Evolutionary conservation across 2,329 filamentous ascomycete genomes (phyloP).

Genomic region (Cyclaneusma minus): DNA sequence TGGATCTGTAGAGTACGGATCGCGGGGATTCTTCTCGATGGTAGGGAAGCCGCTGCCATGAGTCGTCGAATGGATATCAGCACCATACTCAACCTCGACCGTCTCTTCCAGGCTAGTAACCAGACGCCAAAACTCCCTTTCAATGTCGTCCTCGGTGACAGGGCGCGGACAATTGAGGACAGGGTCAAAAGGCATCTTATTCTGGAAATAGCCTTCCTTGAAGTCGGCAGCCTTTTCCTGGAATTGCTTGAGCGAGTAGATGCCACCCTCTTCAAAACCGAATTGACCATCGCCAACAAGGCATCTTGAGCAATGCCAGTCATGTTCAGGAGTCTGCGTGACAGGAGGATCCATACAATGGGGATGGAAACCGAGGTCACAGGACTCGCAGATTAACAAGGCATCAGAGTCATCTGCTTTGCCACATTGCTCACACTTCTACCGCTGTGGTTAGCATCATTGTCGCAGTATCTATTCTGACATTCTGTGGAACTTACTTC

Average conservation of each 20-base stretch:
- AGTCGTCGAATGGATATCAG: conserved; percentile 94
- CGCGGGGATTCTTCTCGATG: conserved; percentile 74
- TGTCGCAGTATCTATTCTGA: conserved; percentile 15
- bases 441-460: too few relatives aligned
- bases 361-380: conserved; percentile 77
- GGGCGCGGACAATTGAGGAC: conserved; percentile 65
- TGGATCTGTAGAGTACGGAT: conserved; percentile 74
- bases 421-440: conserved; percentile 79
- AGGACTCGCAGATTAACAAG: conserved; percentile 77
- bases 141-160: conserved; percentile 88
- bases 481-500: conserved; percentile 38
- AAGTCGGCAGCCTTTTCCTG: conserved; percentile 93
- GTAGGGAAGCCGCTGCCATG: conserved; percentile 96
- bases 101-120: conserved; percentile 90
- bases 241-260: conserved; percentile 91
- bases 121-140: conserved; percentile 90
- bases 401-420: conserved; percentile 57
- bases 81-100: conserved; percentile 94
- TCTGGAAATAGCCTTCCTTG: conserved; percentile 85
- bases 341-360: conserved; percentile 79
- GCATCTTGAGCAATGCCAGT: conserved; percentile 94
- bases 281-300: conserved; percentile 94
- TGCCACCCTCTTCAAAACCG: conserved; percentile 88
- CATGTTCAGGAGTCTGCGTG: conserved; percentile 59
- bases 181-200: conserved; percentile 78